Evolutionary conservation across 2,329 filamentous ascomycete genomes (phyloP).

Genomic region (Endothia cerciana): DNA sequence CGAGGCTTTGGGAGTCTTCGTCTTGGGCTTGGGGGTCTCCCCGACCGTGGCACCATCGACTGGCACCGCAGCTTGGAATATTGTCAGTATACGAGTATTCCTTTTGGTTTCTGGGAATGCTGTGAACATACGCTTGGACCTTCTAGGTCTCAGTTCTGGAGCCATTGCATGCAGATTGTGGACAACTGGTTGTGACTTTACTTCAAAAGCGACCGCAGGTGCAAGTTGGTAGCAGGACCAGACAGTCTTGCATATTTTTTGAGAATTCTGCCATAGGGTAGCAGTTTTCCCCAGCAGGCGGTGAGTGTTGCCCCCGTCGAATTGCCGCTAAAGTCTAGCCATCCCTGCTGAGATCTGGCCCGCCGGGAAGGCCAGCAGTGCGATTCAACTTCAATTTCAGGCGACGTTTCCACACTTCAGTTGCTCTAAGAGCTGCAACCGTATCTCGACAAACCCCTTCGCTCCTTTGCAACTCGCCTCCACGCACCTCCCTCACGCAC

Average conservation of each 20-base stretch:
- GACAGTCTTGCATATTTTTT: conserved; percentile 24
- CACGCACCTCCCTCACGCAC: conserved; percentile 8
- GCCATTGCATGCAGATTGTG: conserved; percentile 23
- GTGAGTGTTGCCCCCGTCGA: background rate
- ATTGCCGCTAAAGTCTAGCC: conserved; percentile 16
- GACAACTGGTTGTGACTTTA: background rate
- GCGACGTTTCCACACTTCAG: conserved; percentile 27
- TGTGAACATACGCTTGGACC: conserved; percentile 20
- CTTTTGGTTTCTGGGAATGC: background rate
- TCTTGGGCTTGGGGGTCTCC: conserved; percentile 27
- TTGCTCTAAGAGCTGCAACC: background rate
- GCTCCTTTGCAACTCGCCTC: conserved; percentile 3
- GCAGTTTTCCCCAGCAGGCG: conserved; percentile 7
- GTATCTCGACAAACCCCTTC: conserved; percentile 6
- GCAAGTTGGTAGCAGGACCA: background rate
- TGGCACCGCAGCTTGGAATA: conserved; percentile 13
- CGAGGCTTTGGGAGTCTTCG: conserved; percentile 25
- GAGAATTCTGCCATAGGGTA: conserved; percentile 24
- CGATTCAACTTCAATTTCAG: conserved; percentile 26
- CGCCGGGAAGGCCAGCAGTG: conserved; percentile 28
- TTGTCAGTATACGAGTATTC: conserved; percentile 15
- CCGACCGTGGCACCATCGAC: conserved; percentile 15
- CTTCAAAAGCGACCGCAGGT: background rate
- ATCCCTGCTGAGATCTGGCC: conserved; percentile 15
- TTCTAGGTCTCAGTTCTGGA: conserved; percentile 28